phyloP scores from a whole-genome alignment of 2,329 filamentous ascomycete genomes.

The Hypoxylon sp. region DNA sequence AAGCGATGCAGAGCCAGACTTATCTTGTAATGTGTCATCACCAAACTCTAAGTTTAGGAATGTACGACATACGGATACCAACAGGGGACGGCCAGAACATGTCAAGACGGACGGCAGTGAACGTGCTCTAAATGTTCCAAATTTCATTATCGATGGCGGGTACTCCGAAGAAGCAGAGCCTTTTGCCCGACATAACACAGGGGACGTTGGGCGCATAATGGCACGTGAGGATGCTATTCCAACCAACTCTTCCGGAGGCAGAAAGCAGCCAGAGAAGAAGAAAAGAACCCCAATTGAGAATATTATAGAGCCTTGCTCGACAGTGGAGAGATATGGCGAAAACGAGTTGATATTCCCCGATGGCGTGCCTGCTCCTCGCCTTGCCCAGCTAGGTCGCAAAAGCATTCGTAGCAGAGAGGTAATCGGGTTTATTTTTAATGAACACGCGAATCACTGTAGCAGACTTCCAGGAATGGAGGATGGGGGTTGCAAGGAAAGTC shows the following conservation, averaged over 20 bases:
- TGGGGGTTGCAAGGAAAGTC: slow-evolving; percentile 8
- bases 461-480: slow-evolving; percentile 4
- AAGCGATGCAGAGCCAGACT: not conserved
- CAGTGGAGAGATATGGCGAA: slow-evolving; percentile 7
- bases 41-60: slow-evolving; percentile 2
- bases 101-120: not conserved
- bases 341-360: slow-evolving; percentile 27
- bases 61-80: slow-evolving; percentile 7
- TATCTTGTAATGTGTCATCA: not conserved
- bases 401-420: slow-evolving; percentile 54
- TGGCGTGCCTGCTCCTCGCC: slow-evolving; percentile 48
- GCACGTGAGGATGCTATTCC: slow-evolving; percentile 3
- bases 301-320: slow-evolving; percentile 8
- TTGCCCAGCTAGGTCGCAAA: slow-evolving; percentile 51
- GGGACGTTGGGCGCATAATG: not conserved
- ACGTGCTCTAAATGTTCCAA: not conserved
- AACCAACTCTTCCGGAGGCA: slow-evolving; percentile 16
- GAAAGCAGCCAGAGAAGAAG: slow-evolving; percentile 27
- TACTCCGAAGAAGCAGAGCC: slow-evolving; percentile 9
- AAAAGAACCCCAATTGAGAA: not conserved
- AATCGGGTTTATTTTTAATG: slow-evolving; percentile 53
- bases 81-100: not conserved
- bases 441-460: slow-evolving; percentile 38
- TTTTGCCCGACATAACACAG: not conserved
- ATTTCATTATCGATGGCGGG: slow-evolving; percentile 5